Percentiles rank a stretch among this genome's conserved stretches.
phyloP scores from a whole-genome alignment of 2,329 filamentous ascomycete genomes.

The Chaetothyriales sp. region DNA sequence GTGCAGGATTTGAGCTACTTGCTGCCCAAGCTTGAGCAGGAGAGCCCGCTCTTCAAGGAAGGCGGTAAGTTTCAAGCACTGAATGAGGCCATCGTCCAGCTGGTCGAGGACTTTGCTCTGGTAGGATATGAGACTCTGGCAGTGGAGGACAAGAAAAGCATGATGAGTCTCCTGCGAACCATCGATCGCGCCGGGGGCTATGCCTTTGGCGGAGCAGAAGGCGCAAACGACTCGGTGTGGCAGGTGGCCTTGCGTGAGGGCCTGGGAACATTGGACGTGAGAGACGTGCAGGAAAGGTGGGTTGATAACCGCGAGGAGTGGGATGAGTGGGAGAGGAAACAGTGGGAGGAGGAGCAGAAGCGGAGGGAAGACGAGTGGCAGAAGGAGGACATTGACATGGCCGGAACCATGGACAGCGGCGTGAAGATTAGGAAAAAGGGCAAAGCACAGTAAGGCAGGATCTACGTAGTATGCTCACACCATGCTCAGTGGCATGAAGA shows the following conservation, averaged over 20 bases:
- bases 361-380: slow-evolving; percentile 27
- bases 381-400: slow-evolving; percentile 19
- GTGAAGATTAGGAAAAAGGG: slow-evolving; percentile 43
- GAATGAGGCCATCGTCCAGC: slow-evolving; percentile 71
- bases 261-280: slow-evolving; percentile 58
- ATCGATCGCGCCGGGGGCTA: slow-evolving; percentile 90
- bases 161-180: slow-evolving; percentile 79
- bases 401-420: slow-evolving; percentile 46
- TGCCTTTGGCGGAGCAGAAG: slow-evolving; percentile 78
- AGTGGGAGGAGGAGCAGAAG: slow-evolving; percentile 62
- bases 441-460: neutral
- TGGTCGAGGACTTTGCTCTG: slow-evolving; percentile 80
- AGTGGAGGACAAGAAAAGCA: slow-evolving; percentile 91
- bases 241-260: slow-evolving; percentile 76
- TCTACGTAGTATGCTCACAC: too few species aligned
- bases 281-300: slow-evolving; percentile 93
- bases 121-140: slow-evolving; percentile 88
- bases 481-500: slow-evolving; percentile 54
- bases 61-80: slow-evolving; percentile 63
- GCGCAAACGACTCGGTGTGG: slow-evolving; percentile 94
- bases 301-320: slow-evolving; percentile 78
- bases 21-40: slow-evolving; percentile 63
- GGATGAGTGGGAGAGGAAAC: slow-evolving; percentile 63
- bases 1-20: slow-evolving; percentile 85
- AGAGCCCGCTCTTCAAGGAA: slow-evolving; percentile 55